Conservation (phyloP, 1,284 basidiomycete species). For the Heterobasidion parviporum region DNA sequence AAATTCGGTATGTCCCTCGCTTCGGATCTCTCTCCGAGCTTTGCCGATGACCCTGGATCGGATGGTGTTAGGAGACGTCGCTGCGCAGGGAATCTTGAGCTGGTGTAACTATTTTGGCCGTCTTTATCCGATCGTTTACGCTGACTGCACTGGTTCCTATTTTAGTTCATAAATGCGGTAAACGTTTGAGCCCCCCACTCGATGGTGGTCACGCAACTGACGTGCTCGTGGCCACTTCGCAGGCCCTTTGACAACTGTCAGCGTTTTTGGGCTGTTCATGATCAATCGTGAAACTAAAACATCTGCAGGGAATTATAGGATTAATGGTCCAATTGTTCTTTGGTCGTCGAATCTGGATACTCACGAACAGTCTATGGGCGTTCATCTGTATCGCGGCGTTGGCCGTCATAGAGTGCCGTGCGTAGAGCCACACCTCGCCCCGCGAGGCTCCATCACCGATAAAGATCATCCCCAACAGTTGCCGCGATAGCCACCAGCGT, state of each 20-base stretch:
- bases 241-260: neutral
- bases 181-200: no score
- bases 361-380: neutral
- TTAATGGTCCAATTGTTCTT: neutral
- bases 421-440: neutral
- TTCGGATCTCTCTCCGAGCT: neutral
- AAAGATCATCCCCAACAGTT: neutral
- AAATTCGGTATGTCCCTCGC: neutral
- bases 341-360: neutral
- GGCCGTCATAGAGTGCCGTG: neutral
- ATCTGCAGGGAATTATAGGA: neutral
- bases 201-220: no score
- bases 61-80: neutral
- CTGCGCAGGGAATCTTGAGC: neutral
- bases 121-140: no score
- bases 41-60: neutral
- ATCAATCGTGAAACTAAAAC: no score
- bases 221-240: no score
- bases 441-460: neutral
- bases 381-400: neutral
- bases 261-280: neutral
- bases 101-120: no score
- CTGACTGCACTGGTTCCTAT: no score
- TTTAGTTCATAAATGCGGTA: no score
- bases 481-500: neutral